Evolutionary conservation across 768 basidiomycete genomes (phyloP).

Genomic region (Pisolithus marmoratus): DNA sequence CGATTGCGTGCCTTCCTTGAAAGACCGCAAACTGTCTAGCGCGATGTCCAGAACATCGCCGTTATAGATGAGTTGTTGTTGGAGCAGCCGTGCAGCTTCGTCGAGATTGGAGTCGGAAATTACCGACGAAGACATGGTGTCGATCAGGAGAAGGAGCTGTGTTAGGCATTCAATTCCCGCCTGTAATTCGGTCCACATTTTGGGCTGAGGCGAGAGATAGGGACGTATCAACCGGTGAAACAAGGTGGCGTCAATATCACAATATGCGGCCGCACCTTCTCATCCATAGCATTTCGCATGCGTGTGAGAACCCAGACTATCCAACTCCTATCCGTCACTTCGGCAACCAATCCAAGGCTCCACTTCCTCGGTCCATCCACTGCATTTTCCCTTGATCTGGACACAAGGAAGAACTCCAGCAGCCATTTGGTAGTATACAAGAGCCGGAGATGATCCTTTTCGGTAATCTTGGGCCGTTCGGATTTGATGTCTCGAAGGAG

Average conservation of each 20-base stretch:
- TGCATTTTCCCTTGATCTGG: slow-evolving; percentile 35
- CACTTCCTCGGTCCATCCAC: slow-evolving; percentile 34
- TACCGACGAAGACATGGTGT: slow-evolving; percentile 61
- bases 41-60: slow-evolving; percentile 91
- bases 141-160: slow-evolving; percentile 85
- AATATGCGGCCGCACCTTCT: slow-evolving; percentile 56
- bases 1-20: slow-evolving; percentile 75
- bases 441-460: slow-evolving; percentile 88
- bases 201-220: slow-evolving; percentile 52
- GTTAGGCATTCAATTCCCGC: slow-evolving; percentile 93
- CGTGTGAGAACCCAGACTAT: slow-evolving; percentile 87
- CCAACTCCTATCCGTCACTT: slow-evolving; percentile 81
- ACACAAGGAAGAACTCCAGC: slow-evolving; percentile 77
- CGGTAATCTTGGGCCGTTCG: slow-evolving; percentile 87
- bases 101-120: slow-evolving; percentile 39
- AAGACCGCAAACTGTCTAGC: slow-evolving; percentile 67
- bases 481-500: slow-evolving; percentile 91
- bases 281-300: slow-evolving; percentile 86
- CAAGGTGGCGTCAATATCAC: slow-evolving; percentile 1
- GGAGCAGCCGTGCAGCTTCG: slow-evolving; percentile 76
- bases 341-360: slow-evolving; percentile 71
- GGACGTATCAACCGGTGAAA: slow-evolving; percentile 4
- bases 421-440: slow-evolving; percentile 89
- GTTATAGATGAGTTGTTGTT: slow-evolving; percentile 91
- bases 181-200: slow-evolving; percentile 90